Evolutionary conservation across 2,329 filamentous ascomycete genomes (phyloP).

Genomic region (Mollisia scopiformis): DNA sequence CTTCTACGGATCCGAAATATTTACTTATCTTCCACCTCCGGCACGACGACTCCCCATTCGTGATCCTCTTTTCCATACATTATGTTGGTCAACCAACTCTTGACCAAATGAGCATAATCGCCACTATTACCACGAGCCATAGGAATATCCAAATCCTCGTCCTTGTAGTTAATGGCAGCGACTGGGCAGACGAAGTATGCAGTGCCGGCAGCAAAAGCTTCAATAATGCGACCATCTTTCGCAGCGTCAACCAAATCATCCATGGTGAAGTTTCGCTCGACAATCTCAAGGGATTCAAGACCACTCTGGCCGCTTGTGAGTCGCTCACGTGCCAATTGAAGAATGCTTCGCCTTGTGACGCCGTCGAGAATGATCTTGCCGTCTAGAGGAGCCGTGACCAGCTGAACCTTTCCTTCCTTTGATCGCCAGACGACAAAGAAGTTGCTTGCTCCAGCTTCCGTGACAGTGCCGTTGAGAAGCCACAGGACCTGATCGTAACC

Average conservation of each 20-base stretch:
- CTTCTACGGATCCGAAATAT: neutral
- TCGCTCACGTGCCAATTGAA: constrained; percentile 71
- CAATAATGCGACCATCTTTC: constrained; percentile 75
- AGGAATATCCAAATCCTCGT: constrained; percentile 63
- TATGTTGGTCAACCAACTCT: constrained; percentile 70
- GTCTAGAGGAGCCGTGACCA: constrained; percentile 83
- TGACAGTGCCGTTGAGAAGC: constrained; percentile 83
- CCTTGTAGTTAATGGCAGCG: constrained; percentile 69
- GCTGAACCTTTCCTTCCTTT: constrained; percentile 64
- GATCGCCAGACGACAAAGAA: constrained; percentile 85
- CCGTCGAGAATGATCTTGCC: constrained; percentile 86
- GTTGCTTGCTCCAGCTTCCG: constrained; percentile 89
- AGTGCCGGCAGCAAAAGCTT: constrained; percentile 86
- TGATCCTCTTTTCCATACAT: constrained; percentile 72
- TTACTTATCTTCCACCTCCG: constrained; percentile 49
- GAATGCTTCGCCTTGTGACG: constrained; percentile 79
- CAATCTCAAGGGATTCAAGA: constrained; percentile 64
- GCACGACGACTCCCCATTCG: constrained; percentile 70
- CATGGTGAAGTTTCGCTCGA: constrained; percentile 85
- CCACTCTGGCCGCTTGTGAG: constrained; percentile 44
- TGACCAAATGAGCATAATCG: constrained; percentile 62
- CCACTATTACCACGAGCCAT: constrained; percentile 58
- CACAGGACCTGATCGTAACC: constrained; percentile 94
- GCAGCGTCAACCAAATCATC: constrained; percentile 73
- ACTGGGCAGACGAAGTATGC: constrained; percentile 77